Conservation (phyloP, 768 basidiomycete species). For the Amanita phalloides region DNA sequence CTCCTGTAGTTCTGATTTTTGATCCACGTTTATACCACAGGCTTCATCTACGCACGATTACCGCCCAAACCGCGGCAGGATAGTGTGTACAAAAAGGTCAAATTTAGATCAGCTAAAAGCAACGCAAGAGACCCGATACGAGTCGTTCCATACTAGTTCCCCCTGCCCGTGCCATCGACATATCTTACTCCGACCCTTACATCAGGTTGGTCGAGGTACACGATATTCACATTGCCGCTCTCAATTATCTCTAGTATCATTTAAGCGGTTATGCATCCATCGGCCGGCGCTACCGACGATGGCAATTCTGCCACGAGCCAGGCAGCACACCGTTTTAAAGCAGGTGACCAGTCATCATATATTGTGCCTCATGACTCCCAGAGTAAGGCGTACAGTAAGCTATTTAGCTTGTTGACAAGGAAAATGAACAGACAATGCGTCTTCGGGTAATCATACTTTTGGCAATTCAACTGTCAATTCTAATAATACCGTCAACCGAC, state of each 20-base stretch:
- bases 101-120: slow-evolving; percentile 3
- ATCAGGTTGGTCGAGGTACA: not conserved
- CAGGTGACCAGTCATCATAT: not conserved
- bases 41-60: not conserved
- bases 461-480: not conserved
- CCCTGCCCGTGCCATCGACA: not conserved
- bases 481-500: slow-evolving; percentile 2
- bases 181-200: not conserved
- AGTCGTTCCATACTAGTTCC: not conserved
- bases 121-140: not conserved
- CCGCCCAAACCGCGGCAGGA: not conserved
- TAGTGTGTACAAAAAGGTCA: not conserved
- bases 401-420: not conserved
- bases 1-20: not conserved
- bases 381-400: not conserved
- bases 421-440: not conserved
- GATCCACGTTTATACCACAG: not conserved
- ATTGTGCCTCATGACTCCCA: not conserved
- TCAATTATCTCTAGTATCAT: not conserved
- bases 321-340: not conserved
- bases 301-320: not conserved
- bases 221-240: not conserved
- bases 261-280: not conserved
- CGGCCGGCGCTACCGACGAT: not conserved
- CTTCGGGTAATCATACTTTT: not conserved